phyloP scores from a whole-genome alignment of 768 basidiomycete species.

The Sporobolomyces pararoseus region DNA sequence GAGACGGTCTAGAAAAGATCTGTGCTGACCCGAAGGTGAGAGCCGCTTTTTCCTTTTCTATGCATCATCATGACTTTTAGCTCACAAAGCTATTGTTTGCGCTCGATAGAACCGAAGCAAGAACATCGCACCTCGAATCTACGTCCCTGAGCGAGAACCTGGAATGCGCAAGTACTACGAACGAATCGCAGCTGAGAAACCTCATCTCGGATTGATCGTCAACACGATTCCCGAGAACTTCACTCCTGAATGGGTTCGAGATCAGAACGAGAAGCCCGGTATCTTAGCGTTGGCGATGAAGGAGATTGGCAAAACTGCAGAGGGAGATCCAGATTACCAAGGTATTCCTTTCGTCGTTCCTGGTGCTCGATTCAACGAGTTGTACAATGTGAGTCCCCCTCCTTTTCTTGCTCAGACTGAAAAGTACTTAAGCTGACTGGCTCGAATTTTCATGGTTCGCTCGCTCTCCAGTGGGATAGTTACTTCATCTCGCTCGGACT shows the following conservation, averaged over 20 bases:
- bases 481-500: constrained; percentile 92
- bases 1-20: constrained; percentile 93
- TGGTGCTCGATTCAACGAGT: constrained; percentile 78
- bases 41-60: background rate
- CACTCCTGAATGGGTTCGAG: constrained; percentile 83
- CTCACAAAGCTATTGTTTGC: background rate
- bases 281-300: constrained; percentile 94
- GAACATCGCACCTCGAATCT: constrained; percentile 84
- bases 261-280: constrained; percentile 88
- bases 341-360: constrained; percentile 97
- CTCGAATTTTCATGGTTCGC: background rate
- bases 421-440: too few species aligned
- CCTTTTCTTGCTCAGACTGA: too few species aligned
- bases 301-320: constrained; percentile 63
- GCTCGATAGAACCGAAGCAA: constrained; percentile 68
- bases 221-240: constrained; percentile 80
- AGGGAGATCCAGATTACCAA: constrained; percentile 70
- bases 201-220: constrained; percentile 89
- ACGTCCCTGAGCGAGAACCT: constrained; percentile 87
- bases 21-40: constrained; percentile 82
- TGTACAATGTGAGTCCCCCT: constrained; percentile 42
- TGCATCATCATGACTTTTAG: background rate
- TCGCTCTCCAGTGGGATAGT: constrained; percentile 54
- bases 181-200: constrained; percentile 81
- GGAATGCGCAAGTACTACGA: constrained; percentile 93